Conservation (phyloP, 2,329 filamentous ascomycete genomes). For the Cryoendolithus antarcticus region DNA sequence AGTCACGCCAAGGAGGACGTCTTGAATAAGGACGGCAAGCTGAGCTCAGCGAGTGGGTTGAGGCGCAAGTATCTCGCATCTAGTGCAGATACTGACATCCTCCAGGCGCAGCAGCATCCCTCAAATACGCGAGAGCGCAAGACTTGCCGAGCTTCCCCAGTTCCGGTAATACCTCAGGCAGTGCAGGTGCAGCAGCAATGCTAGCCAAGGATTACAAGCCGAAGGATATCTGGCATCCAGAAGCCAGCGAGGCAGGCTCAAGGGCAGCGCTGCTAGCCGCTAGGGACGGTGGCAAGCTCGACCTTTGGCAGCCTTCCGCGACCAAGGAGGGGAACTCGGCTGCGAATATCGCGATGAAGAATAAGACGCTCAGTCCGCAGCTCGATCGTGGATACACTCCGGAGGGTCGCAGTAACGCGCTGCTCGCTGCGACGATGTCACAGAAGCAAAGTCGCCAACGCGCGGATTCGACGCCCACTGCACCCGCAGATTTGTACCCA, state of each 20-base stretch:
- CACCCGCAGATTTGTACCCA: constrained; percentile 34
- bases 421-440: constrained; percentile 67
- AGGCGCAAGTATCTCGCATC: not conserved
- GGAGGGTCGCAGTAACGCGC: constrained; percentile 50
- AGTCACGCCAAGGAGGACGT: constrained; percentile 23
- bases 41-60: constrained; percentile 43
- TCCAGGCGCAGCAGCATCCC: constrained; percentile 46
- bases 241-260: constrained; percentile 48
- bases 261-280: constrained; percentile 62
- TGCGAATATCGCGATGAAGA: constrained; percentile 54
- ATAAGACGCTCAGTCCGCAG: constrained; percentile 34
- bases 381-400: constrained; percentile 35
- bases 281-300: constrained; percentile 39
- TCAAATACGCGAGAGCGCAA: constrained; percentile 60
- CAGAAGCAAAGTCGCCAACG: constrained; percentile 50
- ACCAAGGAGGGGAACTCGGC: constrained; percentile 51
- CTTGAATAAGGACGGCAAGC: constrained; percentile 41
- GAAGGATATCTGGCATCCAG: constrained; percentile 41
- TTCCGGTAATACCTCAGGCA: constrained; percentile 53
- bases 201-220: constrained; percentile 49
- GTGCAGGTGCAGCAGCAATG: constrained; percentile 47
- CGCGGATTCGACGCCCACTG: constrained; percentile 46
- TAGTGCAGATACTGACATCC: constrained; percentile 8
- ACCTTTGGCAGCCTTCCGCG: constrained; percentile 39
- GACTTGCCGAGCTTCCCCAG: constrained; percentile 67